Percentiles rank a stretch among this genome's conserved stretches.
Conservation (phyloP, 2,329 filamentous ascomycete genomes). For the Aspergillus amoenus region DNA sequence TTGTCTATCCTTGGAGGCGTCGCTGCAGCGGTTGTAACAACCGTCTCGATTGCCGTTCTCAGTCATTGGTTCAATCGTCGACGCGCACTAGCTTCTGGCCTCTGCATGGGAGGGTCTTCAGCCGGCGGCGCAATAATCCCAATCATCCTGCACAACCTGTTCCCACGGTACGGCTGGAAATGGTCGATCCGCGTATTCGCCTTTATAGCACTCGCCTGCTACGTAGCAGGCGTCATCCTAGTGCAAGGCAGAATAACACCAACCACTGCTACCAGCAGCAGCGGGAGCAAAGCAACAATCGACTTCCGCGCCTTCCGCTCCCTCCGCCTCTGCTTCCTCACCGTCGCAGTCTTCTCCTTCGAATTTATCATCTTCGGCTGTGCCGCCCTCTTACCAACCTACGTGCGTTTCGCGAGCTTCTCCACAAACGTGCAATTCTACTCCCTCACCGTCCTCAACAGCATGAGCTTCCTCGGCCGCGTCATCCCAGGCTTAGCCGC, state of each 20-base stretch:
- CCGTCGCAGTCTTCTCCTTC: slow-evolving; percentile 45
- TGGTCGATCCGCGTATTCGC: slow-evolving; percentile 39
- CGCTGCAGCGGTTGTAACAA: slow-evolving; percentile 37
- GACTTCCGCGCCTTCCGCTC: slow-evolving; percentile 45
- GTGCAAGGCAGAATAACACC: slow-evolving; percentile 36
- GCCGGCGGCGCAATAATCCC: slow-evolving; percentile 40
- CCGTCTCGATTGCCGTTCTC: slow-evolving; percentile 37
- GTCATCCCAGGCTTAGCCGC: slow-evolving; percentile 46
- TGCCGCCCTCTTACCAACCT: slow-evolving; percentile 49
- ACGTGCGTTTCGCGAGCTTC: slow-evolving; percentile 40
- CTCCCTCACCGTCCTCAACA: slow-evolving; percentile 47
- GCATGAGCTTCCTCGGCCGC: slow-evolving; percentile 45
- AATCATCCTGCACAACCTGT: slow-evolving; percentile 31
- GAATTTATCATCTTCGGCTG: slow-evolving; percentile 52
- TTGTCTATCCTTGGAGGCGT: slow-evolving; percentile 37
- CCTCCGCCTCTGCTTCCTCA: slow-evolving; percentile 44
- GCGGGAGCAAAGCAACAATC: slow-evolving; percentile 30
- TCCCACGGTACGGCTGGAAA: slow-evolving; percentile 34
- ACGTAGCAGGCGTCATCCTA: slow-evolving; percentile 30
- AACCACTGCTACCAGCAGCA: background rate
- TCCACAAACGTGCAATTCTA: slow-evolving; percentile 43
- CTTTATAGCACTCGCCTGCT: slow-evolving; percentile 37
- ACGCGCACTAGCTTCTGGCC: slow-evolving; percentile 38
- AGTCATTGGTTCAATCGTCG: slow-evolving; percentile 43
- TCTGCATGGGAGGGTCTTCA: slow-evolving; percentile 42